Evolutionary conservation across 2,329 filamentous ascomycete species (phyloP).

Genomic region (Penicillium italicum): DNA sequence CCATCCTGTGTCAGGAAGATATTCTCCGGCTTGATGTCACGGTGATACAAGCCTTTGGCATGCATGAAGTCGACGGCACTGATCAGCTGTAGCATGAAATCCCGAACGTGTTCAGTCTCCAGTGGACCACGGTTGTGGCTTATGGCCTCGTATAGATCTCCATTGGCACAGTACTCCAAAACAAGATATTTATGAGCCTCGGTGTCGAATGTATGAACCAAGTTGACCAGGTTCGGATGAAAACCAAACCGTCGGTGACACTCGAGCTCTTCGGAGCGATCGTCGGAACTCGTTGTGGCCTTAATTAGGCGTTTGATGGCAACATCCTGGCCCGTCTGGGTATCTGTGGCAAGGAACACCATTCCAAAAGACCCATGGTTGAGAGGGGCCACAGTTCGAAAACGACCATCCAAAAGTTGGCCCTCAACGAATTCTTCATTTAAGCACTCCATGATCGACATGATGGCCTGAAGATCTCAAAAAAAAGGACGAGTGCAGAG

Average conservation of each 20-base stretch:
- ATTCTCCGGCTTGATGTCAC: slow-evolving; percentile 99
- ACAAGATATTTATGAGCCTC: slow-evolving; percentile 86
- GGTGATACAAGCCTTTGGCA: slow-evolving; percentile 84
- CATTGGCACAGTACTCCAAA: slow-evolving; percentile 90
- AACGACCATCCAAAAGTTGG: slow-evolving; percentile 61
- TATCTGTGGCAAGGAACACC: slow-evolving; percentile 90
- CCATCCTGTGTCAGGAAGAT: slow-evolving; percentile 88
- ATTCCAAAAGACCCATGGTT: slow-evolving; percentile 99
- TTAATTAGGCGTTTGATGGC: slow-evolving; percentile 97
- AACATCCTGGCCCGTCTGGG: slow-evolving; percentile 71
- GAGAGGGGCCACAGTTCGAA: slow-evolving; percentile 85
- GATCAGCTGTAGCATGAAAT: slow-evolving; percentile 94
- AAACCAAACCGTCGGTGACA: slow-evolving; percentile 74
- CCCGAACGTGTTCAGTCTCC: slow-evolving; percentile 93
- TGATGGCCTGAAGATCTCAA: slow-evolving; percentile 18
- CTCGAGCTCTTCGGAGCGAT: slow-evolving; percentile 59
- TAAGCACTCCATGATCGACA: slow-evolving; percentile 33
- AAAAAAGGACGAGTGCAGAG: slow-evolving; percentile 11
- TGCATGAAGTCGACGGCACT: slow-evolving; percentile 89
- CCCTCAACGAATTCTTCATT: slow-evolving; percentile 37
- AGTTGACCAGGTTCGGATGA: slow-evolving; percentile 91
- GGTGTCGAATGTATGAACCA: slow-evolving; percentile 88
- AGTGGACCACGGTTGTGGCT: slow-evolving; percentile 80
- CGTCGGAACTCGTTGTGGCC: slow-evolving; percentile 62
- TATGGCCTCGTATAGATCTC: slow-evolving; percentile 96